Percentiles rank a stretch among this genome's conserved stretches.
Conservation (phyloP, 2,329 filamentous ascomycete genomes). For the Pseudogymnoascus sp. region DNA sequence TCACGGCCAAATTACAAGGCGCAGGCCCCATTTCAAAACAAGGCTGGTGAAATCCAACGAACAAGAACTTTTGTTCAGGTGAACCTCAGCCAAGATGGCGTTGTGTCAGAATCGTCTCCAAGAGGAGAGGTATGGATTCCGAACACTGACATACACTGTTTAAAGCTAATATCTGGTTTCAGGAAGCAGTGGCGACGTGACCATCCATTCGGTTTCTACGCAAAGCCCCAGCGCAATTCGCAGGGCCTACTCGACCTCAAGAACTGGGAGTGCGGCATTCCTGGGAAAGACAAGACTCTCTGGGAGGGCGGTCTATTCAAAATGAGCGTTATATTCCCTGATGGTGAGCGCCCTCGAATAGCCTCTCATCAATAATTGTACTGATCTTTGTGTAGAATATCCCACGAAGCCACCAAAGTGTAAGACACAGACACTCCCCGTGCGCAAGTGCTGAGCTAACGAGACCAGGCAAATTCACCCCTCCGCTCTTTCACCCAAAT, state of each 20-base stretch:
- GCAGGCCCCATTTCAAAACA: not conserved
- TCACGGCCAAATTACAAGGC: not conserved
- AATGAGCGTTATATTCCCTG: constrained; percentile 83
- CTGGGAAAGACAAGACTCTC: constrained; percentile 91
- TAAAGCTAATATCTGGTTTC: constrained; percentile 12
- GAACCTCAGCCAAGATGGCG: constrained; percentile 52
- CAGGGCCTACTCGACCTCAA: constrained; percentile 85
- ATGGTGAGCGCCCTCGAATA: constrained; percentile 55
- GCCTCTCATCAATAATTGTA: not conserved
- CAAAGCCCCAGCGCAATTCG: constrained; percentile 72
- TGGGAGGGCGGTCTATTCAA: constrained; percentile 99
- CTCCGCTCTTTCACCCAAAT: constrained; percentile 95
- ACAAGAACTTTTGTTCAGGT: constrained; percentile 2
- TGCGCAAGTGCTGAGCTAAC: constrained; percentile 17
- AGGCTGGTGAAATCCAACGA: not conserved
- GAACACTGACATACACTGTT: not conserved
- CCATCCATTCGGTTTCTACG: constrained; percentile 96
- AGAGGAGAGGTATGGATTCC: constrained; percentile 66
- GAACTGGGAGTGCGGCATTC: constrained; percentile 93
- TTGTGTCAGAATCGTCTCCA: constrained; percentile 82
- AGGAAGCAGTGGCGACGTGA: constrained; percentile 97
- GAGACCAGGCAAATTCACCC: constrained; percentile 79
- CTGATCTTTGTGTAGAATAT: constrained; percentile 60
- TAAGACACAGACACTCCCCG: constrained; percentile 36
- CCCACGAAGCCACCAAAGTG: constrained; percentile 98